Evolutionary conservation across 805 yeast genomes (phyloP).

Genomic region (Suhomyces xylopsoci): DNA sequence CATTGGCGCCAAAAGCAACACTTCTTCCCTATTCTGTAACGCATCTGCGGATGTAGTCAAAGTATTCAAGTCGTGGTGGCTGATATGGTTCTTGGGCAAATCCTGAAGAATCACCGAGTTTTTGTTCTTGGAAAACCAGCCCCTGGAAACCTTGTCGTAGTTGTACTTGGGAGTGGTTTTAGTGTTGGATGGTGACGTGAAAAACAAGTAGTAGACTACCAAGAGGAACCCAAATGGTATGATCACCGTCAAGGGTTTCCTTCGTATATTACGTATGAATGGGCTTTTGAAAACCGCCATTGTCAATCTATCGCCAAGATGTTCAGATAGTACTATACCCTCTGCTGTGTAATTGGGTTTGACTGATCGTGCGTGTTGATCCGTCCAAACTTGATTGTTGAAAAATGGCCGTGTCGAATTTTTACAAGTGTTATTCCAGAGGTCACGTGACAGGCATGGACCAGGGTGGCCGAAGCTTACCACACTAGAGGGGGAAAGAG

Average conservation of each 20-base stretch:
- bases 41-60: slow-evolving; percentile 71
- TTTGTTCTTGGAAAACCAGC: slow-evolving; percentile 49
- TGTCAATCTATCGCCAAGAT: neutral
- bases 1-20: slow-evolving; percentile 86
- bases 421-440: neutral
- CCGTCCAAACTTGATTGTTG: neutral
- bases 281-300: slow-evolving; percentile 25
- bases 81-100: slow-evolving; percentile 68
- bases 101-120: slow-evolving; percentile 57
- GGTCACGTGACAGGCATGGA: neutral
- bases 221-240: slow-evolving; percentile 46
- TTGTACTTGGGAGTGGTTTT: slow-evolving; percentile 37
- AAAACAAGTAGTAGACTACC: slow-evolving; percentile 41
- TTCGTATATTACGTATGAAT: slow-evolving; percentile 54
- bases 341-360: neutral
- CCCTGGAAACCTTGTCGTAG: slow-evolving; percentile 42
- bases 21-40: slow-evolving; percentile 72
- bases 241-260: slow-evolving; percentile 49
- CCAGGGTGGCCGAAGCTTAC: too few species aligned
- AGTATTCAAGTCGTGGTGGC: slow-evolving; percentile 81
- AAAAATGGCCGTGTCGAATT: neutral
- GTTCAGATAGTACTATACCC: neutral
- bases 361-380: neutral
- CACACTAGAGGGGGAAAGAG: too few species aligned
- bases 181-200: slow-evolving; percentile 19